Evolutionary conservation across 2,329 filamentous ascomycete species (phyloP), one percentile per base, ranked within the genome.

Genomic region (Alternaria sp.): DNA sequence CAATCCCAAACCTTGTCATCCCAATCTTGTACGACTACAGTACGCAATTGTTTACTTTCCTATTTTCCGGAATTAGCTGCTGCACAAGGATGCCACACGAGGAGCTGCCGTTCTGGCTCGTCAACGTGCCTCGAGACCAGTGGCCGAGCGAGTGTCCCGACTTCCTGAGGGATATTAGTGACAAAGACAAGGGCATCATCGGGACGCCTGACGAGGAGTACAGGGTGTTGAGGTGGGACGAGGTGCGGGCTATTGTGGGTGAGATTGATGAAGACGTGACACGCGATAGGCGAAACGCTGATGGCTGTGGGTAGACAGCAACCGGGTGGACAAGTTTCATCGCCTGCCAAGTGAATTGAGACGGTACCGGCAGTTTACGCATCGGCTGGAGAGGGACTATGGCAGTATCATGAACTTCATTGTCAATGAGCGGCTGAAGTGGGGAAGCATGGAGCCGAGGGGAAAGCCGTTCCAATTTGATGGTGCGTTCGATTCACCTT

Each of bases 401-500:
- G 94, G 94, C 53, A 93, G 89, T 62, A 87, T 97, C 55, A 89
- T 92, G 86, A 84, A 87, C 56, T 97, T 94, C 75, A 87, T 97
- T 44, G 81, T 96, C 46, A 82, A 84, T 25, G 83, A 93, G 77
- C 84, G 93, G 53, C 82, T 97, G 60, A 80, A 83, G 15, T 97
- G 95, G 95, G 77, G 80, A 71, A 77, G 80, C 60, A 73, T 86
- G 58, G 75, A 72, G 50, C 79, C 82, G 5, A 77, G 72, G 56
- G 81, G 79, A 6, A 62, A 64, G 18, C 81, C 82, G 8, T 87
- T 86, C 66, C 80, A 81, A 28, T 77, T 82, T 61, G 30, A 63
- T 23, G 63, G 63, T 65, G 59, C 20, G 55, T 60, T 14, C n/a
- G 30, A 26, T 15, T n/a, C 9, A 12, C 20, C 12, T 25, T 28